Base-by-base conservation (phyloP, 1,284 basidiomycete species). In the Fistulina hepatica region DNA sequence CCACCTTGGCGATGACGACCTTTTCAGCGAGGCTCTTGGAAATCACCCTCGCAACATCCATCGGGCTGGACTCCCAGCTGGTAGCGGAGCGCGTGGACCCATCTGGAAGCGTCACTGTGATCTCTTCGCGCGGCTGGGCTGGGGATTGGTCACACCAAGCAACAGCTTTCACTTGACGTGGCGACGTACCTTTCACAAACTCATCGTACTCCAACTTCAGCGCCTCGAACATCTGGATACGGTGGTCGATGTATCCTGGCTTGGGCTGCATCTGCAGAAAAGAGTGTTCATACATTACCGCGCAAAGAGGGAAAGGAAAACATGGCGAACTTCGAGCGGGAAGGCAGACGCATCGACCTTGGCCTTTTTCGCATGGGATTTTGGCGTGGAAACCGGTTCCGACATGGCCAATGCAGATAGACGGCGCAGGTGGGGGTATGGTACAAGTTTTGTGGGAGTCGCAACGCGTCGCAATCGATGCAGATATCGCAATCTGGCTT, bases 41-140 rank as follows among this genome's bases (percentile, higher is more conserved):
- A 39, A 98, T 73, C 49, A 78, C 78, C 55, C 82, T 82, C 30
- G 94, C 94, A 42, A 99, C 66, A 51, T 86, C 78, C 76, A 97
- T 76, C 1, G 95, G 95, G 44, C 76, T 86, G n/a, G 95, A 97
- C 67, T 97, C 88, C 89, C 89, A 99, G 51, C 88, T 82, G 40
- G 67, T 89, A 20, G 75, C 95, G 48, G 85, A 76, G 40, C 85
- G 73, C 49, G 78, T 71, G 19, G 83, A 81, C 13, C 93, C 92
- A 65, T 97, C 88, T 4, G 80, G 86, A 46, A 98, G 63, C 3
- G 89, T 94, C 54, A 98, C 67, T 6, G 67, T 71, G 51, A 98
- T 95, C 37, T 83, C 75, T 48, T 83, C 73, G 31, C 89, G 76
- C 5, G 86, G 78, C 69, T 93, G 86, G n/a, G 73, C 89, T 85